Base-by-base conservation (phyloP, 164 flowering plant species). In the Houttuynia cordata region DNA sequence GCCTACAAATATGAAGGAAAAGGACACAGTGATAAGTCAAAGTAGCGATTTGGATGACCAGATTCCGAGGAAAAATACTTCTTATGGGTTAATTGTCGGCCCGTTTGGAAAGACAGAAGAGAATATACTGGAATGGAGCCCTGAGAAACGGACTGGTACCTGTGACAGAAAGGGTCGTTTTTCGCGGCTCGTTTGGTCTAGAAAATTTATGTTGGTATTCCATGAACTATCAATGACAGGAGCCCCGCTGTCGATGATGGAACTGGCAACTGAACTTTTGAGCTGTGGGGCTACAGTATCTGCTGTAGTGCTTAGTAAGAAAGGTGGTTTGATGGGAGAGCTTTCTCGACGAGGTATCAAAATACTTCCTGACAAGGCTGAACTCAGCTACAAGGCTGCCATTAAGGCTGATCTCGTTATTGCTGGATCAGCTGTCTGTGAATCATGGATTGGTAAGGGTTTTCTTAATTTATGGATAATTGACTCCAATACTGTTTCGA, bases 181-280 rank as follows among this genome's bases (percentile, higher is more conserved):
- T 64, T 79, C 91, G 24, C 89, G 87, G 21, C 76, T 86, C 41
- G 97, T 91, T 55, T 88, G 99, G 97, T 91, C 96, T 14, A 81
- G 97, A 72, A 86, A 81, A 59, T 88, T 94, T 76, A 83, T 94
- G 19, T 65, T 94, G 74, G 71, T 94, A 69, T 78, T 94, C 68
- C 97, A 94, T 68, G 97, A 88, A 74, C 86, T 94, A 9, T 91
- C 99, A 15, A 79, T 91, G 91, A 94, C 96, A 39, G 99, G 97
- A 7, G 95, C 97, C 39, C 99, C 99, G 8, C 79, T 91, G 61
- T 89, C 97, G 15, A 94, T 94, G 99, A 70, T 94, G 91, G 97
- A 94, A 69, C 64, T 94, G 68, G 97, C 96, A 30, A 77, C 96
- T 0, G 99, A 94, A 76, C 83, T 94, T 70, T 61, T 91, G 75